These are phyloP conservation scores for Phyllosticta citribraziliensis DNA, from an alignment of 2,329 filamentous ascomycete genomes.

Conservation along the genomic window DNA sequence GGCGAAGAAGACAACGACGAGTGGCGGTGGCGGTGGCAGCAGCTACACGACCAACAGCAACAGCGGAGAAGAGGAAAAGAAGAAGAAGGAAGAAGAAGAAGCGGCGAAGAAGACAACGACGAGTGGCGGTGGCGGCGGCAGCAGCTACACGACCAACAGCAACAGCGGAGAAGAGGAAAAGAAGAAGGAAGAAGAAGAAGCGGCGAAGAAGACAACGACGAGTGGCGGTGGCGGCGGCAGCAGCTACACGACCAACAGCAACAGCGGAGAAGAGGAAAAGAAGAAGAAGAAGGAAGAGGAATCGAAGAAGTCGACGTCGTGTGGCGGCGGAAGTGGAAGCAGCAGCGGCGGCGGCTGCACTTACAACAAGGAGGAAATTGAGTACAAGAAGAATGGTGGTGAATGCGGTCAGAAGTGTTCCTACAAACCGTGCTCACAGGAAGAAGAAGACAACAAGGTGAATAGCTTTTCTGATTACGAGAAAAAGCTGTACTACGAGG, in stretches of 20 bases:
- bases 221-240: too few species aligned
- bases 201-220: too few species aligned
- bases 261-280: background rate
- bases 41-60: conserved; percentile 17
- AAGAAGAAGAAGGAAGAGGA: conserved; percentile 23
- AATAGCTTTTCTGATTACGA: conserved; percentile 9
- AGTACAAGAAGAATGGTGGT: background rate
- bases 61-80: background rate
- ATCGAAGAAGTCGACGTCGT: conserved; percentile 17
- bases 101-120: too few species aligned
- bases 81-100: background rate
- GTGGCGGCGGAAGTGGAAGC: background rate
- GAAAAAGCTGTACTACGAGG: background rate
- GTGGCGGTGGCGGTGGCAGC: background rate
- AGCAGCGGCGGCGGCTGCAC: background rate
- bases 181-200: too few species aligned
- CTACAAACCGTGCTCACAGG: background rate
- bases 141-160: conserved; percentile 18
- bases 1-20: too few species aligned
- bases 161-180: conserved; percentile 16
- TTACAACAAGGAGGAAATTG: background rate
- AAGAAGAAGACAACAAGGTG: conserved; percentile 17
- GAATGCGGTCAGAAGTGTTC: background rate
- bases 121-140: too few species aligned
- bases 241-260: background rate